Percentiles rank a stretch among this genome's conserved stretches.
Evolutionary conservation across 176 grass and related monocot species (phyloP).

Genomic region (Aegilops sharonensis): DNA sequence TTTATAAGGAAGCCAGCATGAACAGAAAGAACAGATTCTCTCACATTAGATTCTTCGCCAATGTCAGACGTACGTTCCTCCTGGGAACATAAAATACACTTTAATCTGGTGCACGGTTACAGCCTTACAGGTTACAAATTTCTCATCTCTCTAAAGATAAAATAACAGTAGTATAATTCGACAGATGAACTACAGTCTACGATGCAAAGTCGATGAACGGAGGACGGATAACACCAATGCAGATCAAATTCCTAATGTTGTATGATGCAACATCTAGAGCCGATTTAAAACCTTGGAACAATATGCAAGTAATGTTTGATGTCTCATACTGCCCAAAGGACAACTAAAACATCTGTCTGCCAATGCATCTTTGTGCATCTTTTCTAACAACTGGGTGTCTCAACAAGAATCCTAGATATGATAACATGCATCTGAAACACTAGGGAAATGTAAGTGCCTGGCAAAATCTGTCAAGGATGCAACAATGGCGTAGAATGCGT

Average conservation of each 20-base stretch:
- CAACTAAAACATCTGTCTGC: conserved; percentile 12
- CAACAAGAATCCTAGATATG: conserved; percentile 15
- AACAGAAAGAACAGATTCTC: conserved; percentile 78
- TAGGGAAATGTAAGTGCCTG: neutral
- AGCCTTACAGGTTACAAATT: neutral
- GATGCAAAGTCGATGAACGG: neutral
- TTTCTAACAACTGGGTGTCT: conserved; percentile 27
- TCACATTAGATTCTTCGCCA: conserved; percentile 79
- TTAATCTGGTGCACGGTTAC: conserved; percentile 14
- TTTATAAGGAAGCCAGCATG: conserved; percentile 98
- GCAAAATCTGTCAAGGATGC: conserved; percentile 17
- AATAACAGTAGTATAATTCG: neutral
- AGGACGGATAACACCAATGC: conserved; percentile 8
- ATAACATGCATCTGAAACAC: neutral
- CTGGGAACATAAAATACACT: conserved; percentile 48
- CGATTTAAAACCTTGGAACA: conserved; percentile 4
- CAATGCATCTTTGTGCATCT: conserved; percentile 3
- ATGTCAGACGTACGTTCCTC: conserved; percentile 92
- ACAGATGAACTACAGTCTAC: neutral
- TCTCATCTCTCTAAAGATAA: conserved; percentile 13
- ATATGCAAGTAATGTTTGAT: neutral
- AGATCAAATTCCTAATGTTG: neutral
- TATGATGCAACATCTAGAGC: conserved; percentile 7
- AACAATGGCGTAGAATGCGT: conserved; percentile 17
- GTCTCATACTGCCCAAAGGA: conserved; percentile 17